These are phyloP conservation scores for Mycena belliarum DNA, from an alignment of 768 basidiomycete genomes.

Conservation along the genomic window DNA sequence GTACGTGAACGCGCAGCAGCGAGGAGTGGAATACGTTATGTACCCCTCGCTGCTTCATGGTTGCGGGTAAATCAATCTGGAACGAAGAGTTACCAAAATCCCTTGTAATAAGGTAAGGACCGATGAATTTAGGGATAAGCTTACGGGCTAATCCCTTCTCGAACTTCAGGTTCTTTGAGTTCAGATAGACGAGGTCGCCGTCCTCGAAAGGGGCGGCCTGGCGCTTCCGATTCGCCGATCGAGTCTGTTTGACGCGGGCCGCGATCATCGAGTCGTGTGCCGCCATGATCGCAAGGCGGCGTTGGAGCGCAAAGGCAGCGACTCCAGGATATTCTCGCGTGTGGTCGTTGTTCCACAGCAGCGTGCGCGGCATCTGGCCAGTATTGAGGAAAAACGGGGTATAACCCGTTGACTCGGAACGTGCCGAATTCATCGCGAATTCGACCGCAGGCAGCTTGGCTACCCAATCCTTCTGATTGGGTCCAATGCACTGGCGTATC, in stretches of 20 bases:
- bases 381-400: neutral
- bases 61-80: slow-evolving; percentile 14
- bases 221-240: neutral
- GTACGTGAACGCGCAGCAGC: slow-evolving; percentile 28
- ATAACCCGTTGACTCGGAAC: neutral
- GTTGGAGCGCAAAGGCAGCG: neutral
- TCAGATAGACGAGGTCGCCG: slow-evolving; percentile 21
- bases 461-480: neutral
- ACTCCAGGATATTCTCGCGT: neutral
- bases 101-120: slow-evolving; percentile 27
- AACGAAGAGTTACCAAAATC: slow-evolving; percentile 19
- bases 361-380: neutral
- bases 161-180: slow-evolving; percentile 28
- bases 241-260: neutral
- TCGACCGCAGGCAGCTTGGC: neutral
- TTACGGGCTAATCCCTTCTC: slow-evolving; percentile 30
- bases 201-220: neutral
- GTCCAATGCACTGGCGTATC: neutral
- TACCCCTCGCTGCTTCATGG: slow-evolving; percentile 23
- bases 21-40: slow-evolving; percentile 26
- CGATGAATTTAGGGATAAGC: slow-evolving; percentile 32
- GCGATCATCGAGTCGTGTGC: neutral
- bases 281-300: neutral
- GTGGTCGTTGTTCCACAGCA: neutral
- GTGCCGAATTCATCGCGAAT: neutral